A percentile compares a stretch with the other conserved stretches of the same genome.
Conservation (phyloP, 208 protist genomes). For the Wallacemonas rigidus region DNA sequence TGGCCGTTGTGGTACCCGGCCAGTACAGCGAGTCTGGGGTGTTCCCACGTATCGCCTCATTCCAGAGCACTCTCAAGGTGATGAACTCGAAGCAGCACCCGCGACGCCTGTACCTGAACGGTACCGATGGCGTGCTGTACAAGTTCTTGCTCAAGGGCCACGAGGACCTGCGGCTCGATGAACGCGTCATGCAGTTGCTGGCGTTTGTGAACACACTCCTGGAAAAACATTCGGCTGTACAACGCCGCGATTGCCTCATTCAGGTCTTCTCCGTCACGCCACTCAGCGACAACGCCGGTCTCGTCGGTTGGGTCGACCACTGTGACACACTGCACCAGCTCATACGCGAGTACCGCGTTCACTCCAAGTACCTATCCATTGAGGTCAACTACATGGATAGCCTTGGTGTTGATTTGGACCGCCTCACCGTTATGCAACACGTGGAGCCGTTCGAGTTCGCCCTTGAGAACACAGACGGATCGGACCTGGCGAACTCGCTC, state of each 20-base stretch:
- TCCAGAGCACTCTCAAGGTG: constrained; percentile 89
- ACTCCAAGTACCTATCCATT: constrained; percentile 87
- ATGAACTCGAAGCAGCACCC: constrained; percentile 99
- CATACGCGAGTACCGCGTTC: constrained; percentile 86
- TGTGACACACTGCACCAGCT: constrained; percentile 94
- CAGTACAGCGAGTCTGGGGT: constrained; percentile 89
- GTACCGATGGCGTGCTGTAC: constrained; percentile 96
- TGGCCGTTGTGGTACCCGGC: constrained; percentile 98
- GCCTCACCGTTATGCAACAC: constrained; percentile 97
- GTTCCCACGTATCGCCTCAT: constrained; percentile 81
- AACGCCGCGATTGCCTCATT: constrained; percentile 89
- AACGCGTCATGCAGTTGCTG: constrained; percentile 99
- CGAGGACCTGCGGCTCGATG: constrained; percentile 98
- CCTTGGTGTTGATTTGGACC: constrained; percentile 93
- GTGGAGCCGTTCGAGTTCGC: constrained; percentile 98
- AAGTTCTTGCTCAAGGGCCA: constrained; percentile 99
- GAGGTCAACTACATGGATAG: constrained; percentile 93
- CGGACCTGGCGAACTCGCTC: constrained; percentile 95
- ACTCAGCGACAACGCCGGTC: constrained; percentile 98
- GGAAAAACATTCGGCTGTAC: constrained; percentile 91
- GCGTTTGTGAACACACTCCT: constrained; percentile 99
- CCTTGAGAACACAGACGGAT: constrained; percentile 95
- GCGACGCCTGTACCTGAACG: constrained; percentile 96
- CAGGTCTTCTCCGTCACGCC: constrained; percentile 98
- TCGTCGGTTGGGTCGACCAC: constrained; percentile 99